Percentiles rank a stretch among this genome's conserved stretches.
Evolutionary conservation across 1,284 basidiomycete genomes (phyloP).

Genomic region (Thecaphora frezii): DNA sequence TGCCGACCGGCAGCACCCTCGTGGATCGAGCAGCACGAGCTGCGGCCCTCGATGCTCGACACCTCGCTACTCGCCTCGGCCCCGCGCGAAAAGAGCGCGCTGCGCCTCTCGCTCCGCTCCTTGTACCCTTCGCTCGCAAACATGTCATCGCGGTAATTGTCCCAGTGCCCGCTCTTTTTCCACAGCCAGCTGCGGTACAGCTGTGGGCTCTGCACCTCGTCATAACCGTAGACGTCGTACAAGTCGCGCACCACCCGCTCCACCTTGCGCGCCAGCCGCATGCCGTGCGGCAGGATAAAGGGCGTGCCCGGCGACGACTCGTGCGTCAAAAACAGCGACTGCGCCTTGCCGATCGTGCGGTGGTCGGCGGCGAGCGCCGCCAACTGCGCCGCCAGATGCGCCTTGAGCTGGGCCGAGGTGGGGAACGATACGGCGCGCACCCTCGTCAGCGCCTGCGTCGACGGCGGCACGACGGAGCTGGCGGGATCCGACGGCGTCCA

Average conservation of each 20-base stretch:
- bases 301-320: conserved; percentile 56
- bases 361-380: conserved; percentile 39
- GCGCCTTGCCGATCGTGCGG: conserved; percentile 40
- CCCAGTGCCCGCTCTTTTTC: conserved; percentile 56
- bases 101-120: conserved; percentile 7
- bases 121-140: conserved; percentile 54
- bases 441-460: conserved; percentile 12
- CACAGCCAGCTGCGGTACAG: conserved; percentile 52
- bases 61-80: background rate
- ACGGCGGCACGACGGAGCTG: background rate
- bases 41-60: conserved; percentile 6
- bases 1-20: conserved; percentile 1
- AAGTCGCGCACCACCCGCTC: conserved; percentile 56
- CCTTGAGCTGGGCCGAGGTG: conserved; percentile 8
- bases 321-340: conserved; percentile 54
- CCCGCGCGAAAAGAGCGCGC: conserved; percentile 1
- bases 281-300: conserved; percentile 56
- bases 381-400: conserved; percentile 3
- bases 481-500: conserved; percentile 5
- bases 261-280: conserved; percentile 47
- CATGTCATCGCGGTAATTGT: conserved; percentile 59
- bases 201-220: conserved; percentile 56
- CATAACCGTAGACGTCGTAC: conserved; percentile 54
- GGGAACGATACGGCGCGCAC: conserved; percentile 29
- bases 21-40: conserved; percentile 27